A percentile compares a stretch with the other conserved stretches of the same genome.
Conservation (phyloP, 164 flowering plant species). For the Berberis vulgaris region DNA sequence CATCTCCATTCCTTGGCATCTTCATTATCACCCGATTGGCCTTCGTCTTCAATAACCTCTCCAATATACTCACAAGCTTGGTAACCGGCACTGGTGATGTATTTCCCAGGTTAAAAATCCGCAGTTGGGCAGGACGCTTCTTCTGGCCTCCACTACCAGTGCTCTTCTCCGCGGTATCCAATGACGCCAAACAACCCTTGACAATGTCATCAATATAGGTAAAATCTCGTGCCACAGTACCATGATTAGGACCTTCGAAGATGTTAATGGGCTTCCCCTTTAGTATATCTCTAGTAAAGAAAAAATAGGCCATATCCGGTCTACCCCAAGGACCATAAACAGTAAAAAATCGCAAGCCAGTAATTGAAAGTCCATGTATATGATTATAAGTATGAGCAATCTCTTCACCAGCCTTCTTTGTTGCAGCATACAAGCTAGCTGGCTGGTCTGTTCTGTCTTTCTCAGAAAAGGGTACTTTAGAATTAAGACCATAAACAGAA, state of each 20-base stretch:
- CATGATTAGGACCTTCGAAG: conserved; percentile 71
- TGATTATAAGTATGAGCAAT: conserved; percentile 85
- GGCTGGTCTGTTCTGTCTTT: conserved; percentile 86
- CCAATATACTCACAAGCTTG: conserved; percentile 75
- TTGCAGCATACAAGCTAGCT: conserved; percentile 91
- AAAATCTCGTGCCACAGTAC: conserved; percentile 86
- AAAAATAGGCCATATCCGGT: conserved; percentile 95
- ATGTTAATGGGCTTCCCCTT: conserved; percentile 62
- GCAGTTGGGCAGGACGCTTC: conserved; percentile 68
- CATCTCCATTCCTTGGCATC: conserved; percentile 95
- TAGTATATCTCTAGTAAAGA: conserved; percentile 78
- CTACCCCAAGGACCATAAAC: conserved; percentile 97
- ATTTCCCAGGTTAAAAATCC: conserved; percentile 79
- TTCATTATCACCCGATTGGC: conserved; percentile 62
- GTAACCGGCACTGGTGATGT: conserved; percentile 74
- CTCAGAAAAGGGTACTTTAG: conserved; percentile 83
- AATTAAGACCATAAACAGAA: conserved; percentile 83
- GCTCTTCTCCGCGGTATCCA: conserved; percentile 74
- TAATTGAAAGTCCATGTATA: conserved; percentile 79
- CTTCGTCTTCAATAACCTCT: conserved; percentile 72
- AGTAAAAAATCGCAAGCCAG: conserved; percentile 85
- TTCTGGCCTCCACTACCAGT: conserved; percentile 94
- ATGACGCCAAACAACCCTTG: conserved; percentile 52
- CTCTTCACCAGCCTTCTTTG: conserved; percentile 91
- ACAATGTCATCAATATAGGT: conserved; percentile 82